Evolutionary conservation across 306 rosid species (phyloP).

Genomic region (Vigna angularis): DNA sequence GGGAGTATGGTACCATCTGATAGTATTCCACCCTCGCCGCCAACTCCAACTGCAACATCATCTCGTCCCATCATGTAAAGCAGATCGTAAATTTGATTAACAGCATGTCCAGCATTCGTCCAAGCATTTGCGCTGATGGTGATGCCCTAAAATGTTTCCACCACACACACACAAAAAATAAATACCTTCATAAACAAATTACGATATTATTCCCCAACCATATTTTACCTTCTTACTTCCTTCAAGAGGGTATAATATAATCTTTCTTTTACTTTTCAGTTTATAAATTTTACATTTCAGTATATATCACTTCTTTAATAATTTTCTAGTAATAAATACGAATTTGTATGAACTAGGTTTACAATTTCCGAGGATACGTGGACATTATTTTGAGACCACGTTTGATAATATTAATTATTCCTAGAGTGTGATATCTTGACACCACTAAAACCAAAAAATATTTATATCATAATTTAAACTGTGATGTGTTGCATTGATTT

Average conservation of each 20-base stretch:
- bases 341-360: no score
- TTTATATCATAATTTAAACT: no score
- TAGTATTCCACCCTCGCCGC: constrained; percentile 89
- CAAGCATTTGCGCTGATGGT: constrained; percentile 77
- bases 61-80: constrained; percentile 95
- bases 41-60: constrained; percentile 82
- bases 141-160: constrained; percentile 55
- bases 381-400: background rate
- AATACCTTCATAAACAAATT: no score
- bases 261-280: background rate
- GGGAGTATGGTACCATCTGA: constrained; percentile 69
- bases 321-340: background rate
- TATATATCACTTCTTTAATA: background rate
- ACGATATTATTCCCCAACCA: background rate
- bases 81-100: constrained; percentile 82
- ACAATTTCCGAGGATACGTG: no score
- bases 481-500: background rate
- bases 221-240: background rate
- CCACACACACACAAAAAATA: no score
- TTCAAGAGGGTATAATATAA: background rate
- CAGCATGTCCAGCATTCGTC: constrained; percentile 81
- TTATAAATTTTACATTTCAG: background rate
- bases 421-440: no score
- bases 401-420: no score
- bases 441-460: no score